Evolutionary conservation across 2,329 filamentous ascomycete species (phyloP), one percentile per base, ranked within the genome.

Genomic region (Orbilia ellipsospora): DNA sequence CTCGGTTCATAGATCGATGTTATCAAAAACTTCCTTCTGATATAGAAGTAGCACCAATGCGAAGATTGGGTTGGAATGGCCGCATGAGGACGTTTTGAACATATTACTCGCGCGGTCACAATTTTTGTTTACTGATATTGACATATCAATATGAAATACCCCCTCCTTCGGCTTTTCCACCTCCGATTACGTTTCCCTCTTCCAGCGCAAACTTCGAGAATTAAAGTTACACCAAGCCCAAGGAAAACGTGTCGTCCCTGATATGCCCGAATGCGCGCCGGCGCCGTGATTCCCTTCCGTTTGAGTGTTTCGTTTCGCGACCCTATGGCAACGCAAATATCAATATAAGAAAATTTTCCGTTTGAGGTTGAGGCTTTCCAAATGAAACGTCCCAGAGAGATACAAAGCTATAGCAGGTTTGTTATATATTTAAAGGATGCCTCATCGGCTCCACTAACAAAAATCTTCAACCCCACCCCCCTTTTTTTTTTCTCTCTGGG

Each of bases 251-350:
- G 40, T 70, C 56, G 66, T 70, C 57, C 57, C 66, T 70, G 59
- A 63, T 23, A 36, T 36, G 31, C 31, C 31, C 23, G 51, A 56
- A 48, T 56, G 65, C 65, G 66, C 44, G 31, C 31, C 31, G 31
- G 31, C 51, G 50, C 66, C 40, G 57, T 70, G 57, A 61, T 61
- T 61, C 57, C 31, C 42, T 48, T 57, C 57, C 51, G 66, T 63
- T 56, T 63, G 70, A 74, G 70, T 74, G 70, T 74, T 74, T 74
- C 63, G 70, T 74, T 74, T 74, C 70, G 63, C 50, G 57, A 60
- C 55, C 62, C 52, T 16, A 23, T 36, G 40, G 50, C 66, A 70
- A 63, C 66, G 51, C 57, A 69, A 54, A 54, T 23, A 3, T 48
- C 31, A 10, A n/a, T 18, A 57, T 62, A 62, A 45, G 59, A 62